Percentiles rank a stretch among this genome's conserved stretches.
These are phyloP conservation scores for Neurospora pannonica DNA, from an alignment of 495 filamentous ascomycete genomes.

Conservation along the genomic window DNA sequence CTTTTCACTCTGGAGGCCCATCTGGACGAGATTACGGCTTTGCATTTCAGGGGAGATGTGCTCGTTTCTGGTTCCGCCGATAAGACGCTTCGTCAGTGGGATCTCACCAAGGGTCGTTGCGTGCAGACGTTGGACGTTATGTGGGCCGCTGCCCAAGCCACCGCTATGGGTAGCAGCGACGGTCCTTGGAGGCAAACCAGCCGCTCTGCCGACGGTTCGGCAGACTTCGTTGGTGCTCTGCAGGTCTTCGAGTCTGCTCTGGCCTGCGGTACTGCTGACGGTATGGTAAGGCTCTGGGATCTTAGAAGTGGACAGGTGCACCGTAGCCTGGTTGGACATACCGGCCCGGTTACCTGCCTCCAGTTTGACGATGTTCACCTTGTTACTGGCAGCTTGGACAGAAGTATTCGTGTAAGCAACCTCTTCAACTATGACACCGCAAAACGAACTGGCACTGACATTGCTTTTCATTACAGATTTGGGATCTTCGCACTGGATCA, in stretches of 20 bases:
- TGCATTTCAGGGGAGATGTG: slow-evolving; percentile 80
- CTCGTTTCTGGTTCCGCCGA: slow-evolving; percentile 93
- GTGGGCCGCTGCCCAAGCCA: slow-evolving; percentile 93
- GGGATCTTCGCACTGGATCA: slow-evolving; percentile 93
- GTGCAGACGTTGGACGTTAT: slow-evolving; percentile 98
- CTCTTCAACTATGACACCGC: neutral
- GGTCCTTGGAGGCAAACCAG: slow-evolving; percentile 46
- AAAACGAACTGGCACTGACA: neutral
- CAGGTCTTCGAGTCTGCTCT: slow-evolving; percentile 96
- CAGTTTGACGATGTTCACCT: slow-evolving; percentile 96
- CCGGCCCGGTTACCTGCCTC: slow-evolving; percentile 85
- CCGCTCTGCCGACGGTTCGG: slow-evolving; percentile 50
- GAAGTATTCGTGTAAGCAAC: slow-evolving; percentile 79
- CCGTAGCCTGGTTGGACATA: slow-evolving; percentile 91
- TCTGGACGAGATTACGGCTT: slow-evolving; percentile 87
- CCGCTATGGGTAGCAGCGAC: slow-evolving; percentile 48
- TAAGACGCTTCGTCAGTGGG: slow-evolving; percentile 96
- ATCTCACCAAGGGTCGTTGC: slow-evolving; percentile 88
- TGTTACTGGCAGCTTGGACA: slow-evolving; percentile 87
- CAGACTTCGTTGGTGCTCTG: slow-evolving; percentile 89
- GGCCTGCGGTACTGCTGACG: slow-evolving; percentile 96
- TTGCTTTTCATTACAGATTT: slow-evolving; percentile 55
- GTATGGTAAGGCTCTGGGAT: slow-evolving; percentile 97
- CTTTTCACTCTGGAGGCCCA: slow-evolving; percentile 83
- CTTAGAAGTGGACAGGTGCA: slow-evolving; percentile 92